Conservation (phyloP, 192 early-diverging fungal genomes). For the Coemansia pectinata region DNA sequence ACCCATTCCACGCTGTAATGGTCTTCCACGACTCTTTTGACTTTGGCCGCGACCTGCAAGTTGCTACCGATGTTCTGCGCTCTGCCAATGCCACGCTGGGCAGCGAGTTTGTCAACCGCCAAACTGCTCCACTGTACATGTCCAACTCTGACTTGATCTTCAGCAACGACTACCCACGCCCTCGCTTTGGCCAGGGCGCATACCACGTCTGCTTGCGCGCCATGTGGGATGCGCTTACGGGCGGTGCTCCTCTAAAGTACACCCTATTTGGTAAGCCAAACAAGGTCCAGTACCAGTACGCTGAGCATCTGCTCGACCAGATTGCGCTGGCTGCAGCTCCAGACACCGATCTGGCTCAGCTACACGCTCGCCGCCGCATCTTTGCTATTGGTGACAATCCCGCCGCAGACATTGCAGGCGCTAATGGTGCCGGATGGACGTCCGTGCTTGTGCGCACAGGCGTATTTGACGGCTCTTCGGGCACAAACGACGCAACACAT, state of each 20-base stretch:
- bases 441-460: constrained; percentile 73
- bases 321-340: constrained; percentile 23
- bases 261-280: constrained; percentile 84
- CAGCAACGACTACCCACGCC: constrained; percentile 79
- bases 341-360: neutral
- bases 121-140: constrained; percentile 75
- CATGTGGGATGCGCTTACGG: constrained; percentile 61
- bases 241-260: constrained; percentile 57
- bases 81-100: constrained; percentile 62
- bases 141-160: constrained; percentile 77
- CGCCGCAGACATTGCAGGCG: constrained; percentile 72
- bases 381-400: constrained; percentile 72
- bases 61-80: constrained; percentile 71
- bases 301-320: constrained; percentile 57
- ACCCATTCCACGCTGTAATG: constrained; percentile 70
- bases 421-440: constrained; percentile 71
- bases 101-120: constrained; percentile 51
- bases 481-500: constrained; percentile 55
- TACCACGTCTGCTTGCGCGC: constrained; percentile 71
- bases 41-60: constrained; percentile 87
- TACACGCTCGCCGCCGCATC: constrained; percentile 25
- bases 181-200: constrained; percentile 81
- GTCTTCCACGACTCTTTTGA: constrained; percentile 86
- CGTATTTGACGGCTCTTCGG: constrained; percentile 57
- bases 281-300: constrained; percentile 70